Conservation (phyloP, 352 stramenopile genomes). For the Lagenidium giganteum region DNA sequence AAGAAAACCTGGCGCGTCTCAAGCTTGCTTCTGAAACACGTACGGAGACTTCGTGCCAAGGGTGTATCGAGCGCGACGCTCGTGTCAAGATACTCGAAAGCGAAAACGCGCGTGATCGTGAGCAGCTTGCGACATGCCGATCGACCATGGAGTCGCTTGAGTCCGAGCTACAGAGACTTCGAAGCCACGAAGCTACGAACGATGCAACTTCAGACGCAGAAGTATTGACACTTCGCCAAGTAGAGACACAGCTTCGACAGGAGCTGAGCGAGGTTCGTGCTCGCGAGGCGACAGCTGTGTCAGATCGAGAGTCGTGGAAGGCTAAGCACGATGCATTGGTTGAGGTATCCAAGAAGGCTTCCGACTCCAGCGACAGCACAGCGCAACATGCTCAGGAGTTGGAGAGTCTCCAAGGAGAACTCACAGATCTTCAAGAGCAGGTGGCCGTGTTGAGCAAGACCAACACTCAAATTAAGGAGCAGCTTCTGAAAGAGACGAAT, state of each 20-base stretch:
- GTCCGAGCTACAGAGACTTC: background rate
- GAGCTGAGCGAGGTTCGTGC: background rate
- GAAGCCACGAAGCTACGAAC: background rate
- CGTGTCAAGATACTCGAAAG: constrained; percentile 3
- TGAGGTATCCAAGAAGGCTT: background rate
- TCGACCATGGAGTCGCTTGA: background rate
- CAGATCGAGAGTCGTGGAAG: background rate
- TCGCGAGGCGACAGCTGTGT: background rate
- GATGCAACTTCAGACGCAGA: constrained; percentile 1
- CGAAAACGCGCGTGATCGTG: background rate
- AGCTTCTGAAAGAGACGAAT: constrained; percentile 18
- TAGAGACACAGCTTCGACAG: constrained; percentile 3
- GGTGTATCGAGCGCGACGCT: too few species aligned
- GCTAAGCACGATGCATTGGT: background rate
- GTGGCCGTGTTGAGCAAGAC: constrained; percentile 14
- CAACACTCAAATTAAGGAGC: constrained; percentile 22
- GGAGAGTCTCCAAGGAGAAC: constrained; percentile 5
- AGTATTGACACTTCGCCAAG: constrained; percentile 1
- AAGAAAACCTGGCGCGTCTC: too few species aligned
- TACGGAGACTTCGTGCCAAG: too few species aligned
- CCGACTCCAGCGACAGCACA: background rate
- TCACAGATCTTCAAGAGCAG: constrained; percentile 17
- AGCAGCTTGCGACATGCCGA: background rate
- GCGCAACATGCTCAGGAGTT: background rate
- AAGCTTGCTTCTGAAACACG: too few species aligned